Evolutionary conservation across 1,139 yeast species (phyloP).

Genomic region (Hemisphaericaspora subhashii): DNA sequence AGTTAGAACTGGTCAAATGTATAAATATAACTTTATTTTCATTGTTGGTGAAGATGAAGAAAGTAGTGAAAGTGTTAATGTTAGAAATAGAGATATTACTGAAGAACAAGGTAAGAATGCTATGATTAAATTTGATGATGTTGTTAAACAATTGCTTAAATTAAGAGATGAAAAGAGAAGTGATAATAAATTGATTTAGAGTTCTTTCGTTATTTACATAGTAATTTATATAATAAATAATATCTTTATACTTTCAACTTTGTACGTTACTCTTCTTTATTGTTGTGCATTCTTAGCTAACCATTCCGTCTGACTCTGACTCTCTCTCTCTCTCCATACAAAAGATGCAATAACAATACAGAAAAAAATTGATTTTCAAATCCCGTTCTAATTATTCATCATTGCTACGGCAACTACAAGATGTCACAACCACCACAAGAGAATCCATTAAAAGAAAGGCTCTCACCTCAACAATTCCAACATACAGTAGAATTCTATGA

Average conservation of each 20-base stretch:
- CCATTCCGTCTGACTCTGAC: no score
- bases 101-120: conserved; percentile 88
- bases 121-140: conserved; percentile 67
- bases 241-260: no score
- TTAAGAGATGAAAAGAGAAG: conserved; percentile 69
- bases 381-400: neutral
- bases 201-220: neutral
- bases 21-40: conserved; percentile 90
- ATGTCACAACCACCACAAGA: conserved; percentile 1
- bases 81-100: conserved; percentile 87
- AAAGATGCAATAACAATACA: no score
- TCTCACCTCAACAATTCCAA: conserved; percentile 32
- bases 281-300: no score
- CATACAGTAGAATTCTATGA: conserved; percentile 43
- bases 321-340: no score
- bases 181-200: conserved; percentile 53
- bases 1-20: conserved; percentile 91
- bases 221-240: no score
- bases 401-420: no score
- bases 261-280: no score
- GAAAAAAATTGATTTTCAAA: neutral
- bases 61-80: conserved; percentile 73
- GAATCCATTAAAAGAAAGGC: conserved; percentile 5
- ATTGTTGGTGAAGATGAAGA: conserved; percentile 96
- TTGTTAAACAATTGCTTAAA: conserved; percentile 61